These are phyloP conservation scores for Brachypodium distachyon DNA, from an alignment of 202 grass and related monocot species.

Conservation along the genomic window DNA sequence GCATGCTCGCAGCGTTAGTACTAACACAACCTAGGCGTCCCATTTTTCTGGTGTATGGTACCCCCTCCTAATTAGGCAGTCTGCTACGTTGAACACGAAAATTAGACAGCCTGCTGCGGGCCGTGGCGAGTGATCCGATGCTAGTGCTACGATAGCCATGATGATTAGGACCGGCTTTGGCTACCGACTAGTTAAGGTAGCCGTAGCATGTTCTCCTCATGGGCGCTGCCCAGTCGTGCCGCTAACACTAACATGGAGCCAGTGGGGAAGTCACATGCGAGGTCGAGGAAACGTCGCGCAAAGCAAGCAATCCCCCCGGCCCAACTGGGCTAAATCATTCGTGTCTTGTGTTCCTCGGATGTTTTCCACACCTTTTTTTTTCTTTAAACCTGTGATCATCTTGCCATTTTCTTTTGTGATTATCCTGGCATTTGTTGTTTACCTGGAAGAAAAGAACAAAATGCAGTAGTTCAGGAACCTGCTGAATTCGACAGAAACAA, in stretches of 20 bases:
- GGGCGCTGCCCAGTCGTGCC: neutral
- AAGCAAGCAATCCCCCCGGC: conserved; percentile 18
- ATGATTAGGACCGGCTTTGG: conserved; percentile 26
- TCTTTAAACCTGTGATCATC: conserved; percentile 20
- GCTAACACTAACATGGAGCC: conserved; percentile 7
- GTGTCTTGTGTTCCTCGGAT: conserved; percentile 10
- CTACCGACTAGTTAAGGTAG: neutral
- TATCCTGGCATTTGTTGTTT: neutral
- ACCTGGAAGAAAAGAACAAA: neutral
- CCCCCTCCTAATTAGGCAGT: too few relatives aligned
- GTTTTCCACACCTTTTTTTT: neutral
- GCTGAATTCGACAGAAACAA: neutral
- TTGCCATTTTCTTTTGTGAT: too few relatives aligned
- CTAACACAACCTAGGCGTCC: neutral
- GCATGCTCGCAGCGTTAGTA: neutral
- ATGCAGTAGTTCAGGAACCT: neutral
- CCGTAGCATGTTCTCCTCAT: conserved; percentile 28
- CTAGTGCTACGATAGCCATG: conserved; percentile 28
- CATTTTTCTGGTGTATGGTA: conserved; percentile 13
- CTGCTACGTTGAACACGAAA: too few relatives aligned
- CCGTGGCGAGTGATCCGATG: conserved; percentile 56
- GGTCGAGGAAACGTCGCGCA: neutral
- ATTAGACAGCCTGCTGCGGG: neutral
- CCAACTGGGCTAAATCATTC: conserved; percentile 21
- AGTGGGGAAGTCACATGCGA: conserved; percentile 24